Evolutionary conservation across 2,329 filamentous ascomycete genomes (phyloP).

Genomic region (Lecanoromycetidae sp.): DNA sequence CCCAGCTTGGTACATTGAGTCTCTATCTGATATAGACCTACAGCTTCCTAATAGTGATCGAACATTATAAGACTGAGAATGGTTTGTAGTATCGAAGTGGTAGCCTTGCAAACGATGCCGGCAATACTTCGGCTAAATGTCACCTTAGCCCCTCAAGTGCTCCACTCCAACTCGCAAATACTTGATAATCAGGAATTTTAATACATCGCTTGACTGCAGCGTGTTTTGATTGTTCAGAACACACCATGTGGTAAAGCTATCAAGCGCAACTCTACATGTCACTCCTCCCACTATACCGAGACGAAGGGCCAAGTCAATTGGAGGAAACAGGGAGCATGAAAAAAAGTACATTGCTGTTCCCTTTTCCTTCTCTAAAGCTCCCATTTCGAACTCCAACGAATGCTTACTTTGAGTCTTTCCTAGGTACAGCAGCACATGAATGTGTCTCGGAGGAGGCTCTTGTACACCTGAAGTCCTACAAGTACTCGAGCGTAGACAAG

Average conservation of each 20-base stretch:
- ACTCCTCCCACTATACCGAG: slow-evolving; percentile 6
- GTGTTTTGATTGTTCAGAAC: background rate
- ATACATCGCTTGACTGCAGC: background rate
- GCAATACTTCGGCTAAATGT: too few relatives aligned
- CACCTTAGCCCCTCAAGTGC: too few relatives aligned
- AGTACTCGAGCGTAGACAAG: slow-evolving; percentile 95
- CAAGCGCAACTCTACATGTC: background rate
- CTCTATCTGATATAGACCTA: too few relatives aligned
- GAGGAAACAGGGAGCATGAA: slow-evolving; percentile 2
- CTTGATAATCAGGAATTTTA: too few relatives aligned
- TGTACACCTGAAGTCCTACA: slow-evolving; percentile 84
- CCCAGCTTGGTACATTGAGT: too few relatives aligned
- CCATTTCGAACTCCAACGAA: background rate
- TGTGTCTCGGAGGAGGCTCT: slow-evolving; percentile 79
- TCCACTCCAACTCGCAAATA: too few relatives aligned
- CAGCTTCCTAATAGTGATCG: too few relatives aligned
- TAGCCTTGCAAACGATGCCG: too few relatives aligned
- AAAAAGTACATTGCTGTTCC: slow-evolving; percentile 9
- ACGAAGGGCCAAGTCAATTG: background rate
- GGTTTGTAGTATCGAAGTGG: too few relatives aligned
- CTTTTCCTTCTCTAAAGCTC: background rate
- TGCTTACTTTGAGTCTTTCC: background rate
- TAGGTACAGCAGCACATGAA: slow-evolving; percentile 32
- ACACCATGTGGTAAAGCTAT: background rate
- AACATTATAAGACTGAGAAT: too few relatives aligned